Evolutionary conservation across 1,284 basidiomycete genomes (phyloP).

Genomic region (Agaricales sp.): DNA sequence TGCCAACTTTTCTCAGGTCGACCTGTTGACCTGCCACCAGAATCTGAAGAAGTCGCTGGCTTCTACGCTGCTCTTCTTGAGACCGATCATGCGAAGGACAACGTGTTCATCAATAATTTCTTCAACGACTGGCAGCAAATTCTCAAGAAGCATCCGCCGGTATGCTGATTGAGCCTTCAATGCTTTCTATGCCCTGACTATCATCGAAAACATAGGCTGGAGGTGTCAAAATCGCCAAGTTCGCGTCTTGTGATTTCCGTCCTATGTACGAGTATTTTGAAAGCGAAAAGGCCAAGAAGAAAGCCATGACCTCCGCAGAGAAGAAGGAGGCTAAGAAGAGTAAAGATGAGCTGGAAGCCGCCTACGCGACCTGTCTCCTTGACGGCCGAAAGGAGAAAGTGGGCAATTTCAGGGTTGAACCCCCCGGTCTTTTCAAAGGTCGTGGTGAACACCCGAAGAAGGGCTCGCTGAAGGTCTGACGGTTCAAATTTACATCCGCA

Average conservation of each 20-base stretch:
- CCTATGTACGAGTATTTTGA: slow-evolving; percentile 95
- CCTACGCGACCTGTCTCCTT: slow-evolving; percentile 79
- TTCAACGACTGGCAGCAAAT: slow-evolving; percentile 85
- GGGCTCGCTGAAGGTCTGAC: slow-evolving; percentile 81
- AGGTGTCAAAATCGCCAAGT: slow-evolving; percentile 67
- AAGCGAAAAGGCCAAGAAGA: slow-evolving; percentile 87
- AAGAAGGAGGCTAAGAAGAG: slow-evolving; percentile 85
- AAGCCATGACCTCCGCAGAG: slow-evolving; percentile 74
- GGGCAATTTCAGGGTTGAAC: slow-evolving; percentile 97
- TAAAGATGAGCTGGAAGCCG: slow-evolving; percentile 77
- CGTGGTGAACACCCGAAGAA: slow-evolving; percentile 98
- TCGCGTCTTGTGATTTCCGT: slow-evolving; percentile 87
- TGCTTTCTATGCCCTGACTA: slow-evolving; percentile 1
- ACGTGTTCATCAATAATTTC: slow-evolving; percentile 91
- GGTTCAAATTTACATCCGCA: neutral
- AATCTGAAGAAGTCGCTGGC: slow-evolving; percentile 93
- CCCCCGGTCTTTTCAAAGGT: slow-evolving; percentile 93
- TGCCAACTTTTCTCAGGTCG: slow-evolving; percentile 42
- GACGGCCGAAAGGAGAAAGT: slow-evolving; percentile 97
- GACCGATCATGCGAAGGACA: slow-evolving; percentile 88
- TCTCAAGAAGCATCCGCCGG: slow-evolving; percentile 80
- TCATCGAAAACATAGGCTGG: slow-evolving; percentile 36
- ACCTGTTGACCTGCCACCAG: slow-evolving; percentile 69
- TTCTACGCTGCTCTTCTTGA: slow-evolving; percentile 94
- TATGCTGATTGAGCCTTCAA: slow-evolving; percentile 28